Evolutionary conservation across 1,284 basidiomycete species (phyloP), one percentile per base, ranked within the genome.

Genomic region (Sanghuangporus weigelae): DNA sequence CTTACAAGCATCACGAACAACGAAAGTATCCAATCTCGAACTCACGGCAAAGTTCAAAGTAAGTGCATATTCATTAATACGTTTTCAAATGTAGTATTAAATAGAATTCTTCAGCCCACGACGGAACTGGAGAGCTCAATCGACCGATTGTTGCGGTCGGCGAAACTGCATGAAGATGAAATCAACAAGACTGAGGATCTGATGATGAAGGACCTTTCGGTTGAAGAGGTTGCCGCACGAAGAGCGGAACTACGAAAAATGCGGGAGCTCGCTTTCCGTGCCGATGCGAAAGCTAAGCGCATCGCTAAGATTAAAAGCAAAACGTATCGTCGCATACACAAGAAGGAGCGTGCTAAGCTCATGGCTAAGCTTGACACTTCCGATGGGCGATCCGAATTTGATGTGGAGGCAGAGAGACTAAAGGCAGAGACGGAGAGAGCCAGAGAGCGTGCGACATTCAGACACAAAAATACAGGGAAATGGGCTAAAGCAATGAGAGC

Each of bases 301-400:
- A 82, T 97, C 8, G 86, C 90, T 46, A 98, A 97, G 78, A 98
- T 99, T 78, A 98, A 99, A 81, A 92, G 89, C 75, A 98, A 96
- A 76, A 87, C 93, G 3, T 98, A 94, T 73, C 82, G 95, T 44
- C 90, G 92, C 69, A 83, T 98, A 56, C 87, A 88, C 70, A 84
- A 93, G 73, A 93, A 92, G 74, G 89, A 87, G 74, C 83, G 79
- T 68, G 89, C 85, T 71, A 84, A 81, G 69, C 73, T 83, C 51
- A 81, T 68, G 77, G 77, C 71, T 68, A 80, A 78, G 74, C 75
- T 85, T 12, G 84, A 83, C 53, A 85, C 77, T 51, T 75, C 71
- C 48, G 77, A 73, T 8, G 79, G 78, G 12, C 79, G 77, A 0
- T 83, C 79, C 10, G 84, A 85, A n/a, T 86, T 80, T 54, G 78